phyloP scores from a whole-genome alignment of 306 rosid species.

The Pyrus betulifolia region DNA sequence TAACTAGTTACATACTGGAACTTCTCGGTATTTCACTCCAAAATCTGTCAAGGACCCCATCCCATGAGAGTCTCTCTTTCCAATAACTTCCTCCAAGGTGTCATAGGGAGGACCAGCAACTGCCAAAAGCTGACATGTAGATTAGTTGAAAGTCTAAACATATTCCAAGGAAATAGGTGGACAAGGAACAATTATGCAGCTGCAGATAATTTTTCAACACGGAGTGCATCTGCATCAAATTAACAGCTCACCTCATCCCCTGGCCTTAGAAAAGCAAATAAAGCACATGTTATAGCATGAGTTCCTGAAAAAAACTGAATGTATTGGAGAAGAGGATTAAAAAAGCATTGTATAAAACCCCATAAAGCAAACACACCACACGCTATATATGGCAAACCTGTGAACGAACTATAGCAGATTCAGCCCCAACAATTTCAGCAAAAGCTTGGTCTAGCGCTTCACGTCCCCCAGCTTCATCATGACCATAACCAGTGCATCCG shows the following conservation, averaged over 20 bases:
- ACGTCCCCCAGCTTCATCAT: slow-evolving; percentile 96
- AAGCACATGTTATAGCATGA: slow-evolving; percentile 89
- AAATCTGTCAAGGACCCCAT: slow-evolving; percentile 84
- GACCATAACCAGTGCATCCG: slow-evolving; percentile 96
- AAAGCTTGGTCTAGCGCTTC: slow-evolving; percentile 87
- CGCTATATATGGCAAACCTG: slow-evolving; percentile 45
- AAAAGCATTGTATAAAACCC: background rate
- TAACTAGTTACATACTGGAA: slow-evolving; percentile 48
- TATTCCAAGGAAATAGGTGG: slow-evolving; percentile 9
- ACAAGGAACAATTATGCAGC: background rate
- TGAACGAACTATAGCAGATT: slow-evolving; percentile 86
- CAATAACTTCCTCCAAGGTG: slow-evolving; percentile 87
- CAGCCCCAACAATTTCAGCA: slow-evolving; percentile 90
- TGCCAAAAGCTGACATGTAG: slow-evolving; percentile 80
- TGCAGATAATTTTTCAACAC: slow-evolving; percentile 1
- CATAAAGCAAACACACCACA: background rate
- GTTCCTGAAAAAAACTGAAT: slow-evolving; percentile 97
- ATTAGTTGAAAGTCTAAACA: slow-evolving; percentile 47
- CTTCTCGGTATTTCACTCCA: slow-evolving; percentile 88
- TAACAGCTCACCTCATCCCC: slow-evolving; percentile 78
- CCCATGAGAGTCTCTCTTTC: slow-evolving; percentile 81
- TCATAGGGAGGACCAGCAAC: slow-evolving; percentile 98
- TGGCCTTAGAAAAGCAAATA: slow-evolving; percentile 76
- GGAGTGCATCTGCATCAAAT: slow-evolving; percentile 9
- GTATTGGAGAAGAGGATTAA: slow-evolving; percentile 14